Base-by-base conservation (phyloP, 768 basidiomycete genomes). In the Dentipellis fragilis region DNA sequence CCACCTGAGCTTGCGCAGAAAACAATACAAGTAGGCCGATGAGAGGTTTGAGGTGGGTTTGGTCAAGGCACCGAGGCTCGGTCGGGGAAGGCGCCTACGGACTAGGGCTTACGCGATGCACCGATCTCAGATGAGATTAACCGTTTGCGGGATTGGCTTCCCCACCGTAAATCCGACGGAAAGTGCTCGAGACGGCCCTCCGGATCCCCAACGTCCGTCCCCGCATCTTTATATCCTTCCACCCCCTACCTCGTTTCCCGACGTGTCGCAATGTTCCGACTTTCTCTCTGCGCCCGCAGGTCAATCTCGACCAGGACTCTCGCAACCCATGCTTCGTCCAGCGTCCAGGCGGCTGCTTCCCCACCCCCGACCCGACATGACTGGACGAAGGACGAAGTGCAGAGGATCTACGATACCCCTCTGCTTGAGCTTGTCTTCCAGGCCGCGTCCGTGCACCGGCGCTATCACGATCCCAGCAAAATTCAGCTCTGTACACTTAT, bases 401-500 rank as follows among this genome's bases (percentile, higher is more conserved):
- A 92, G 67, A 69, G 77, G 53, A 85, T 97, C 54, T 98, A 90
- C 66, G 83, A 96, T 68, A 75, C 76, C 4, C 90, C 95, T 7
- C 69, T 98, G 52, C 80, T 98, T 63, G 89, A 93, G 47, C 84
- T 95, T 54, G 84, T 95, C 58, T 97, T 88, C 69, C 81, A 83
- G 51, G 86, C 95, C 37, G 89, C 93, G 12, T 69, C 80, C 2
- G 79, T 94, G 10, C 95, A 98, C 69, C 77, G 94, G 60, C 79
- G 85, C 65, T 75, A 88, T 68, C 92, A 96, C 62, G 87, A 94
- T 71, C 85, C 93, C 35, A 78, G 71, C 63, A 92, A 96, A 75
- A 83, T 98, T 34, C 95, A 98, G 71, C 79, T 98, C 35, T 97
- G 94, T 64, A 98, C 95, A 4, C 78, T 98, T 34, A 93, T 98